Base-by-base conservation (phyloP, 2,329 filamentous ascomycete species). In the Trichoderma atrobrunneum region DNA sequence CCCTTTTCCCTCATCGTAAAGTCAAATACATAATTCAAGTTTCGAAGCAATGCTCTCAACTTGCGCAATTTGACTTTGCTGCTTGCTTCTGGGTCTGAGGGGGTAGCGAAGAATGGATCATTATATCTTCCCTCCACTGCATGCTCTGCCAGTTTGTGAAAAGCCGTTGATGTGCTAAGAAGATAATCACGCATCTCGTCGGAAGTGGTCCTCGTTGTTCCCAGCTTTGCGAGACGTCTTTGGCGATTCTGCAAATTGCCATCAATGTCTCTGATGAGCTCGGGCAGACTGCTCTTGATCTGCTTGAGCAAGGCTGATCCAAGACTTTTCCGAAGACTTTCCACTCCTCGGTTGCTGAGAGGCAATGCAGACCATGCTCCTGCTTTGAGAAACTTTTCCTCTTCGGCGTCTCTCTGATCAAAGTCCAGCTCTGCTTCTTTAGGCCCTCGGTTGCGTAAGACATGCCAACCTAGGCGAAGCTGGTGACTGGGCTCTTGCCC, bases 391-490 rank as follows among this genome's bases (percentile, higher is more conserved):
- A 65, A 78, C 0, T 79, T 72, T 4, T 70, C 64, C 18, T 57
- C 64, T 18, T 43, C 64, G 11, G 11, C 3, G 32, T 68, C 64
- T 59, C 64, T 54, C 32, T 68, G 30, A 12, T 59, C 18, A 59
- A 56, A 65, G 43, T 54, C 63, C 1, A 65, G 5, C 7, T 32
- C 63, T 65, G 43, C 36, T 8, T 65, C 43, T 26, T 65, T 65
- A 5, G 63, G 28, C 14, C 76, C 76, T 10, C 82, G 78, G 72
- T 89, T 89, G 24, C 83, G 85, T 6, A 90, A 74, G 21, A 88
- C 82, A 73, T 89, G 86, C 87, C 86, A 89, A 0, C 87, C 87
- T 0, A 85, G 81, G 10, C 43, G 63, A 1, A 83, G 70, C 21
- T 78, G 78, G 16, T 82, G 75, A 0, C 75, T 62, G 1, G 54